Evolutionary conservation across 2,329 filamentous ascomycete species (phyloP).

Genomic region (Cercospora brassicicola): DNA sequence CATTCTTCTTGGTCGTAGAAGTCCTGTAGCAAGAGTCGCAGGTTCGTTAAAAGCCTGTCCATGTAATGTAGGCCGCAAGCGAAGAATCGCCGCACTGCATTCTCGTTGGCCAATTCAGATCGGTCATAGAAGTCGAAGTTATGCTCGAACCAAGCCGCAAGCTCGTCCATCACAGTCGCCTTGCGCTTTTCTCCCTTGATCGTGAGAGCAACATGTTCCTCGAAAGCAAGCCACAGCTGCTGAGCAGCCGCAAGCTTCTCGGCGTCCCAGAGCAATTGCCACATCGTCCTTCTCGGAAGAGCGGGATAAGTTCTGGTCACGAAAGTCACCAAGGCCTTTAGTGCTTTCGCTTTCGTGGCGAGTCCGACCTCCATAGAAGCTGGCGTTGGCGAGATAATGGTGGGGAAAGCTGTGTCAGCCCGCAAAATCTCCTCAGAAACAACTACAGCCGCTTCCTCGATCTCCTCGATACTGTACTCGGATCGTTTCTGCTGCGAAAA

Average conservation of each 20-base stretch:
- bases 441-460: slow-evolving; percentile 72
- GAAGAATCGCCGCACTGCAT: slow-evolving; percentile 84
- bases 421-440: slow-evolving; percentile 80
- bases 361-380: slow-evolving; percentile 81
- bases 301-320: slow-evolving; percentile 64
- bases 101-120: slow-evolving; percentile 67
- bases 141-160: slow-evolving; percentile 74
- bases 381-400: slow-evolving; percentile 67
- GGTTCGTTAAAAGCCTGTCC: slow-evolving; percentile 31
- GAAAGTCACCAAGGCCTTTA: slow-evolving; percentile 73
- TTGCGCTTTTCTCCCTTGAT: slow-evolving; percentile 57
- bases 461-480: slow-evolving; percentile 67
- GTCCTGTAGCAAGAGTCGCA: slow-evolving; percentile 28
- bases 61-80: slow-evolving; percentile 46
- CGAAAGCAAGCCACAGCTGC: slow-evolving; percentile 77
- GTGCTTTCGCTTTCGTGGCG: slow-evolving; percentile 66
- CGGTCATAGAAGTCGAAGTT: slow-evolving; percentile 71
- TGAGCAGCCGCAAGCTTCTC: slow-evolving; percentile 84
- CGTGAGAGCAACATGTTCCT: slow-evolving; percentile 57
- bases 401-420: slow-evolving; percentile 71
- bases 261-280: slow-evolving; percentile 82
- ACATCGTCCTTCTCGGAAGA: slow-evolving; percentile 68
- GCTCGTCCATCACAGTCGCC: slow-evolving; percentile 69
- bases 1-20: slow-evolving; percentile 16
- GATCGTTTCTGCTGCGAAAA: slow-evolving; percentile 67